A percentile compares a stretch with the other conserved stretches of the same genome.
Evolutionary conservation across 495 filamentous ascomycete genomes (phyloP).

Genomic region (Astrocystis sublimbata): DNA sequence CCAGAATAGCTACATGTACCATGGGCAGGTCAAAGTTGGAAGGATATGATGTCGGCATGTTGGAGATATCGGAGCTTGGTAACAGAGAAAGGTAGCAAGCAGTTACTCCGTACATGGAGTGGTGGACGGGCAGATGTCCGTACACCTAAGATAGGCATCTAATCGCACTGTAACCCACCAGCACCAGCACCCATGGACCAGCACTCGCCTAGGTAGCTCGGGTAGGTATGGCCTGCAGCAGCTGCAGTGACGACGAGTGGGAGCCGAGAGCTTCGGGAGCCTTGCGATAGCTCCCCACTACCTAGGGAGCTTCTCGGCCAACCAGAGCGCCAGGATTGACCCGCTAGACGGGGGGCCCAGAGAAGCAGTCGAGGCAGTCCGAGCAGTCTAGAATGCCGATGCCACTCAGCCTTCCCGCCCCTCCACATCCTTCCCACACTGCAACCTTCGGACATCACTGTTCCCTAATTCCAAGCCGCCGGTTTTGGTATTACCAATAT

Average conservation of each 20-base stretch:
- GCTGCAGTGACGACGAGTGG: too few relatives aligned
- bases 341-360: too few relatives aligned
- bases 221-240: too few relatives aligned
- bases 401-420: conserved; percentile 11
- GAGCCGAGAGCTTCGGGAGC: too few relatives aligned
- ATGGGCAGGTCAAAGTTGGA: not conserved
- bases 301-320: not conserved
- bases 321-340: not conserved
- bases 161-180: not conserved
- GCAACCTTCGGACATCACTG: not conserved
- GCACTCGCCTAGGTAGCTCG: too few relatives aligned
- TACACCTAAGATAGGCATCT: not conserved
- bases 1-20: not conserved
- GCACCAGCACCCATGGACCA: too few relatives aligned
- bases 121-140: not conserved
- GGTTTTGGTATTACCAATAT: not conserved
- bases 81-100: not conserved
- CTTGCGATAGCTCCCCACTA: not conserved
- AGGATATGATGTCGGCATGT: too few relatives aligned
- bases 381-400: not conserved
- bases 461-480: not conserved
- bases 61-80: not conserved
- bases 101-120: too few relatives aligned
- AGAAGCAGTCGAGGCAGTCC: not conserved
- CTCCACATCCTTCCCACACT: not conserved